Evolutionary conservation across 2,329 filamentous ascomycete genomes (phyloP), one percentile per base, ranked within the genome.

Genomic region (Talaromyces sp.): DNA sequence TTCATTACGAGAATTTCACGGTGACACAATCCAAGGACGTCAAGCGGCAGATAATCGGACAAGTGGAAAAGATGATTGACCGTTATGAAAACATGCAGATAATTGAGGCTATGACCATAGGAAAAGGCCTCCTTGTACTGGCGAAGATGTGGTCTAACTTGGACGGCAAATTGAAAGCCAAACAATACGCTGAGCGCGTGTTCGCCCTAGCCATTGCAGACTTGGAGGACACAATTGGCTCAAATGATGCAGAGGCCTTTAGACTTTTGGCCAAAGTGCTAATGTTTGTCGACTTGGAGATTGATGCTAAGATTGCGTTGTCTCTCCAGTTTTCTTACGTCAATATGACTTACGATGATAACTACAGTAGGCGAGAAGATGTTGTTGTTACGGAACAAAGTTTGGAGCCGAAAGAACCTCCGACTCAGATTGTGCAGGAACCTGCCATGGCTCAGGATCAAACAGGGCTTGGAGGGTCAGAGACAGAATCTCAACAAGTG

Each of bases 31-130:
- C 39, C 6, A 59, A 41, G 22, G 56, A 59, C 37, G 24, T 45
- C 11, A 59, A 59, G 16, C 56, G 22, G 37, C 56, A 43, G 56
- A 59, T 59, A 16, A 31, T 59, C 37, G 39, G 19, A 10, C 35
- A 59, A 27, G 13, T 45, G 7, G 56, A 59, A 45, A 59, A 41
- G 35, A 27, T 43, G 16, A n/a, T 59, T 3, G 35, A 59, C 35
- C 56, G 37, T 22, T 59, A 59, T 4, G 56, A 59, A 27, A 39
- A 59, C n/a, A 59, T 59, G 56, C 56, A 59, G 10, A 59, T 59
- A 31, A 4, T 59, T 14, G 56, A 59, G 16, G 19, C 56, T 2
- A 13, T 59, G 37, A 59, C 56, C 10, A 43, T 59, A 45, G 56
- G 16, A 1, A 39, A 37, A 27, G 56, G 37, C 14, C 56, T 59